Base-by-base conservation (phyloP, 345 rosid genomes). In the Hypericum androsaemum region DNA sequence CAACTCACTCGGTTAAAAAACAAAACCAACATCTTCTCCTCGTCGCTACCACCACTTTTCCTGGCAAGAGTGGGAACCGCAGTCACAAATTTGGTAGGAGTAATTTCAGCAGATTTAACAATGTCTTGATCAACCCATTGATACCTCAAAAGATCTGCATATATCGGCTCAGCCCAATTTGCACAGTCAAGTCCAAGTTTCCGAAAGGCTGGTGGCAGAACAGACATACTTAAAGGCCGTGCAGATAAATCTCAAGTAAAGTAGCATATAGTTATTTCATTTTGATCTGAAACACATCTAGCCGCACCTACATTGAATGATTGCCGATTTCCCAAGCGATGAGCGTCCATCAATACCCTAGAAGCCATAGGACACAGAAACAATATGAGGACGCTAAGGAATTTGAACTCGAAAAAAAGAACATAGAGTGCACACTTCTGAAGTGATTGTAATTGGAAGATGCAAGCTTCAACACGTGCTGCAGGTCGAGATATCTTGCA, bases 131-230 rank as follows among this genome's bases (percentile, higher is more conserved):
- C 2, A 22, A 22, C 32, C 32, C 1, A 22, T 22, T 22, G 17
- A 11, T 10, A 89, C 95, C 84, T 89, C 50, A 70, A 38, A 60
- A 89, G 76, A 71, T 89, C 97, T 32, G 68, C 48, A 69, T 89
- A 89, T 59, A 89, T 76, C 58, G 94, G 95, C 35, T 77, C 77
- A 47, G 85, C 72, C 97, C 97, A 89, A 72, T 84, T 89, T 37
- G 95, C 97, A 55, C 97, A 89, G 61, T 89, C 97, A 51, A 89
- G 97, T 14, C 95, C 90, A 45, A 89, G 95, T 82, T 84, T 89
- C 61, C 63, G 76, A 76, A 89, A 89, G 64, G 94, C 97, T 89
- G 69, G 41, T 40, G 71, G 35, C 17, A 39, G 32, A 22, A 22
- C 4, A 22, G 32, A 22, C 4, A 4, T 22, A 22, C 32, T 47